A percentile compares a stretch with the other conserved stretches of the same genome.
These are phyloP conservation scores for Amphibolis antarctica DNA, from an alignment of 106 monocot species.

Conservation along the genomic window DNA sequence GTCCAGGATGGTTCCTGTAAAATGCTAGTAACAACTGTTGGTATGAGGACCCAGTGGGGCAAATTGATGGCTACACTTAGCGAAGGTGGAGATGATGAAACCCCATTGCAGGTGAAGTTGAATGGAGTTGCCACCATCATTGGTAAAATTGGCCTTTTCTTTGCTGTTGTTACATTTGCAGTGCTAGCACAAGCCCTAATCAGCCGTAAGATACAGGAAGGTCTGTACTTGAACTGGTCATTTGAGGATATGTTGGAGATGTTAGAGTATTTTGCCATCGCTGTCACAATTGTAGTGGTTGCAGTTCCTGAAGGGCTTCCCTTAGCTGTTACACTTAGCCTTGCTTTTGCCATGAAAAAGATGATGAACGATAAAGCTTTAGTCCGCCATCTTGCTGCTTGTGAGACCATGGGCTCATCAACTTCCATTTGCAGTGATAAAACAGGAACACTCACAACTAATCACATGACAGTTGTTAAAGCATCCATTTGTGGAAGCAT, in stretches of 20 bases:
- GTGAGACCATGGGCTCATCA: constrained; percentile 83
- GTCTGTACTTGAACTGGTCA: constrained; percentile 42
- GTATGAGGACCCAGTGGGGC: constrained; percentile 78
- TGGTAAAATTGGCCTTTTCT: constrained; percentile 58
- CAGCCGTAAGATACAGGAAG: constrained; percentile 33
- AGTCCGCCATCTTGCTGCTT: constrained; percentile 68
- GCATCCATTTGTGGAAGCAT: constrained; percentile 50
- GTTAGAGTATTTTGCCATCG: constrained; percentile 59
- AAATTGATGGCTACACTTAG: constrained; percentile 65
- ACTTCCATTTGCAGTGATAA: constrained; percentile 77
- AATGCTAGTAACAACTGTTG: constrained; percentile 67
- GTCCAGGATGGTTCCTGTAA: constrained; percentile 73
- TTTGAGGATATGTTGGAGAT: constrained; percentile 52
- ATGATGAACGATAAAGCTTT: constrained; percentile 82
- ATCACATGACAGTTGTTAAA: constrained; percentile 70
- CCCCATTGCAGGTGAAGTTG: constrained; percentile 70
- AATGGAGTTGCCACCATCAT: constrained; percentile 72
- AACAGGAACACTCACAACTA: constrained; percentile 71
- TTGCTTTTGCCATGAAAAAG: constrained; percentile 87
- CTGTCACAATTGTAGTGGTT: constrained; percentile 67
- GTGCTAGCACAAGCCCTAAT: constrained; percentile 48
- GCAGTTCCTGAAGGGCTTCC: constrained; percentile 75
- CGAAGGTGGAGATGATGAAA: constrained; percentile 74
- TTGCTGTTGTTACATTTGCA: constrained; percentile 64
- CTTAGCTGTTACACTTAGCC: constrained; percentile 58